These are phyloP conservation scores for Nakazawaea anatomiae DNA, from an alignment of 805 yeast genomes.

Conservation along the genomic window DNA sequence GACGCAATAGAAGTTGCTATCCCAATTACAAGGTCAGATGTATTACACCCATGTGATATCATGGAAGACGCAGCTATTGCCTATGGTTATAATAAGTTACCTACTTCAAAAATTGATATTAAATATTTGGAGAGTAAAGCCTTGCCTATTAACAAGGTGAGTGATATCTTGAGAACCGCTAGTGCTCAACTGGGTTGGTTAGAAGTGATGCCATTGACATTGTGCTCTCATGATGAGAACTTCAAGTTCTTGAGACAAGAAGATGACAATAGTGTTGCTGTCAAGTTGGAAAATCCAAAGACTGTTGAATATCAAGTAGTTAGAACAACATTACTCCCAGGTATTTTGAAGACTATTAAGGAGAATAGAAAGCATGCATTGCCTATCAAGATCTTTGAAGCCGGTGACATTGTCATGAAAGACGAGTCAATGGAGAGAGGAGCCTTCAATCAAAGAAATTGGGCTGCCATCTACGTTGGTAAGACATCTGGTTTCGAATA, in stretches of 20 bases:
- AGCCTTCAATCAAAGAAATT: constrained; percentile 87
- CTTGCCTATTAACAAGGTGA: constrained; percentile 82
- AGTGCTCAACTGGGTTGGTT: constrained; percentile 93
- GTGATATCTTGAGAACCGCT: constrained; percentile 86
- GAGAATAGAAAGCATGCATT: constrained; percentile 94
- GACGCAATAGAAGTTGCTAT: constrained; percentile 59
- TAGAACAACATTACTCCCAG: constrained; percentile 91
- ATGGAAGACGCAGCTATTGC: constrained; percentile 98
- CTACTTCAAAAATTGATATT: constrained; percentile 71
- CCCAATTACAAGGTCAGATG: constrained; percentile 94
- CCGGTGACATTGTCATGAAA: constrained; percentile 91
- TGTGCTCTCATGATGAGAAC: constrained; percentile 96
- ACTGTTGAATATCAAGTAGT: constrained; percentile 97
- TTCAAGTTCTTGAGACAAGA: constrained; percentile 72
- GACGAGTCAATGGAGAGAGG: constrained; percentile 76
- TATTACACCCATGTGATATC: constrained; percentile 94
- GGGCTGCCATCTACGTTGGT: constrained; percentile 93
- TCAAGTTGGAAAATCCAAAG: constrained; percentile 92
- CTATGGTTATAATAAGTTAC: constrained; percentile 87
- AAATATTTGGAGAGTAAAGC: constrained; percentile 81
- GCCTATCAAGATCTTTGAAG: constrained; percentile 92
- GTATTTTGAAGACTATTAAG: constrained; percentile 87
- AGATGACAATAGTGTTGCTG: constrained; percentile 78
- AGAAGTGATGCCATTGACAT: constrained; percentile 92
- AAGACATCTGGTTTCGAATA: constrained; percentile 92